These are phyloP conservation scores for Bolboschoenus planiculmis DNA, from an alignment of 176 grass and related monocot genomes.

Conservation along the genomic window DNA sequence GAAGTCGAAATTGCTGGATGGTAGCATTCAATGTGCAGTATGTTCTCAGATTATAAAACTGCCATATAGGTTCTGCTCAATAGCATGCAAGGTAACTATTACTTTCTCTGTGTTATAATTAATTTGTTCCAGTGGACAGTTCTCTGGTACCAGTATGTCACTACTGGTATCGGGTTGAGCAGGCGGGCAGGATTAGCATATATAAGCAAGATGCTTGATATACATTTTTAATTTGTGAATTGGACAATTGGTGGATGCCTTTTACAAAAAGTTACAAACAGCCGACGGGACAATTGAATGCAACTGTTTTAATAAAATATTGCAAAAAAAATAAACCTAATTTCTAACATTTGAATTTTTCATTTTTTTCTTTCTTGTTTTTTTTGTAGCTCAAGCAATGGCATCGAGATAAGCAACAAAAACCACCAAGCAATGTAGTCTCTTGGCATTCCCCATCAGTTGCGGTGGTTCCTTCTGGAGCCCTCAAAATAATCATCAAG, in stretches of 20 bases:
- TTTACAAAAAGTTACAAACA: neutral
- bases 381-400: neutral
- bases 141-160: neutral
- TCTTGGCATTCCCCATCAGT: neutral
- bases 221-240: neutral
- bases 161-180: neutral
- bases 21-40: neutral
- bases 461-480: neutral
- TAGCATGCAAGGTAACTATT: conserved; percentile 14
- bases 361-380: too few relatives aligned
- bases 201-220: neutral
- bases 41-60: neutral
- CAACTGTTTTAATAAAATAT: neutral
- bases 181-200: neutral
- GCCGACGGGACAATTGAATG: neutral
- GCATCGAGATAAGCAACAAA: neutral
- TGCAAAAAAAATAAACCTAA: neutral
- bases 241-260: neutral
- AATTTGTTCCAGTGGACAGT: neutral
- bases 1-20: neutral
- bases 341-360: neutral
- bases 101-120: neutral
- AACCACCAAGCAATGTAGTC: neutral
- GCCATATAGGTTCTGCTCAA: conserved; percentile 9
- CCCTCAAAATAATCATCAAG: neutral